Base-by-base conservation (phyloP, 164 flowering plant species). In the Berberis thunbergii region DNA sequence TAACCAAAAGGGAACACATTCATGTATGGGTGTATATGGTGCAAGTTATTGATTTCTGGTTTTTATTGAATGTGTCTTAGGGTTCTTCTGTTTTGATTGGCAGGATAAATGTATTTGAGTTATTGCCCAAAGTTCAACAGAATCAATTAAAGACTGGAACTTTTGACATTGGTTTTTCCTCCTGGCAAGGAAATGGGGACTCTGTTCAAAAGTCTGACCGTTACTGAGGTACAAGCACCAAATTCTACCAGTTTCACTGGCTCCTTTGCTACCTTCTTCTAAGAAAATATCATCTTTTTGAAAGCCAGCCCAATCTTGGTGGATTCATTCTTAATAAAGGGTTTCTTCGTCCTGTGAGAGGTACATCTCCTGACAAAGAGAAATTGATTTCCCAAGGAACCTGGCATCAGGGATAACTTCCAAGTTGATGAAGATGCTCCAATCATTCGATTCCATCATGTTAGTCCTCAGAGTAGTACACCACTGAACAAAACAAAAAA, bases 71-170 rank as follows among this genome's bases (percentile, higher is more conserved):
- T 55, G 3, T n/a, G 58, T 4, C 13, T 13, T n/a, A 38, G 40
- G 7, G 6, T 6, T 26, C 11, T 10, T 11, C n/a, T 10, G 12
- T 4, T 4, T 54, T 26, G 58, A 4, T 55, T 4, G 39, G 68
- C 87, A 95, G 99, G 84, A 81, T 54, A 84, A 76, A 70, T 71
- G 86, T 69, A 59, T 91, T 91, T 9, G 88, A 84, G 67, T 71
- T 91, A 83, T 82, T 95, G 54, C 97, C 98, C 45, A 86, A 85
- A 71, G 79, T 78, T 48, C 83, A 86, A 68, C 87, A 71, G 64
- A 84, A 77, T 62, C 80, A 84, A 64, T 38, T 86, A 10, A 86
- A 78, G 76, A 59, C 70, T 70, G 97, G 92, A 58, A 78, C 67
- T 52, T 57, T 81, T 50, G 84, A 73, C 12, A 58, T 10, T 50